Conservation (phyloP, 257 asterid genomes). For the Gynochthodes officinalis region DNA sequence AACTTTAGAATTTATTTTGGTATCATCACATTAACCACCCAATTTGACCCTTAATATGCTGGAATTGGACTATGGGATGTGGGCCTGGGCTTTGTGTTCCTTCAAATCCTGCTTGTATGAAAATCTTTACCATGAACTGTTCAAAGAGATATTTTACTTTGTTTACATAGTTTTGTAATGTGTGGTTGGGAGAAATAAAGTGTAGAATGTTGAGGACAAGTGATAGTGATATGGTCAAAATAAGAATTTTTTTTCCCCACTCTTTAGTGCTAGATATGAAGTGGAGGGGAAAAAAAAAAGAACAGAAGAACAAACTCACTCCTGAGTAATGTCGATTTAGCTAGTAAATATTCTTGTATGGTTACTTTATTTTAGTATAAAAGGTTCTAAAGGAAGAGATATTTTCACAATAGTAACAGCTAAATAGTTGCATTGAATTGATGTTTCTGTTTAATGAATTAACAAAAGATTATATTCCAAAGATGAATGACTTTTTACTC, state of each 20-base stretch:
- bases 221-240: not conserved
- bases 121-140: no score
- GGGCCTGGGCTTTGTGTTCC: no score
- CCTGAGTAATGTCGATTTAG: not conserved
- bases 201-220: not conserved
- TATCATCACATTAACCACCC: no score
- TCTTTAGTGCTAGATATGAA: not conserved
- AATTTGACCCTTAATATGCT: no score
- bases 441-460: not conserved
- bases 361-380: not conserved
- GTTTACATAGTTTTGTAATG: no score
- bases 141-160: not conserved
- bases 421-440: not conserved
- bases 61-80: no score
- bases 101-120: no score
- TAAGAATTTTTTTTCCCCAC: not conserved
- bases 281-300: no score
- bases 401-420: not conserved
- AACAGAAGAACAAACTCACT: not conserved
- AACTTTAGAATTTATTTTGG: no score
- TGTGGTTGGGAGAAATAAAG: not conserved
- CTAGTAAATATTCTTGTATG: not conserved
- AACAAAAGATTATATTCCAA: not conserved
- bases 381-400: not conserved
- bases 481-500: conserved; percentile 1